These are phyloP conservation scores for Backusella mclennaniae DNA, from an alignment of 192 early-diverging fungal species.

Conservation along the genomic window DNA sequence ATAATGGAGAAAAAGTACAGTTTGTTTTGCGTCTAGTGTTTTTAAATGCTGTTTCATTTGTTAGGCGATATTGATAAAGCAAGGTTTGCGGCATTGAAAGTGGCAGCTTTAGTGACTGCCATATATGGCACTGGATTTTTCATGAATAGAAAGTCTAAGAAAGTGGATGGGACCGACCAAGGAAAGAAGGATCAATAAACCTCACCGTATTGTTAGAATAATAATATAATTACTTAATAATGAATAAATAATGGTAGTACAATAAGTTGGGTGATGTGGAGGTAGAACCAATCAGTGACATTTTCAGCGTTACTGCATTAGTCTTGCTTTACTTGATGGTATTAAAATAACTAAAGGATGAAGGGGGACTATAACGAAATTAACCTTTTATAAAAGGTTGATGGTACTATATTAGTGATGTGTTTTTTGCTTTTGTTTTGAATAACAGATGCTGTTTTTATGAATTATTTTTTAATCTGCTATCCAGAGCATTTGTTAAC, in stretches of 20 bases:
- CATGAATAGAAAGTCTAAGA: not conserved
- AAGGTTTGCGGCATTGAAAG: not conserved
- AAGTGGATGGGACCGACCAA: not conserved
- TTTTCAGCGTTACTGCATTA: too few relatives aligned
- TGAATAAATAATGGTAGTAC: not conserved
- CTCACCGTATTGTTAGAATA: not conserved
- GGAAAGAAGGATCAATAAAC: conserved; percentile 3
- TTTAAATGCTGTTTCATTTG: not conserved
- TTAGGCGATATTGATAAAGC: not conserved
- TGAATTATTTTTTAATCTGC: too few relatives aligned
- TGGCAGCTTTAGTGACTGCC: not conserved
- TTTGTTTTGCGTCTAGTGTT: not conserved
- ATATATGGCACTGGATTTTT: not conserved
- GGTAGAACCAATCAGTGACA: not conserved
- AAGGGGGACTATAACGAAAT: too few relatives aligned
- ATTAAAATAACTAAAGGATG: too few relatives aligned
- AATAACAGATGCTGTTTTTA: too few relatives aligned
- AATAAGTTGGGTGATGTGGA: not conserved
- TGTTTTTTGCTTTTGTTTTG: too few relatives aligned
- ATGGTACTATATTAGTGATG: too few relatives aligned
- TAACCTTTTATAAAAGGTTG: too few relatives aligned
- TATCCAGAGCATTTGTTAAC: too few relatives aligned
- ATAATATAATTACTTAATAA: not conserved
- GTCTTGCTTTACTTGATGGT: too few relatives aligned
- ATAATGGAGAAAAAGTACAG: not conserved